Evolutionary conservation across 495 filamentous ascomycete species (phyloP), one percentile per base, ranked within the genome.

Genomic region (Daldinia decipiens): DNA sequence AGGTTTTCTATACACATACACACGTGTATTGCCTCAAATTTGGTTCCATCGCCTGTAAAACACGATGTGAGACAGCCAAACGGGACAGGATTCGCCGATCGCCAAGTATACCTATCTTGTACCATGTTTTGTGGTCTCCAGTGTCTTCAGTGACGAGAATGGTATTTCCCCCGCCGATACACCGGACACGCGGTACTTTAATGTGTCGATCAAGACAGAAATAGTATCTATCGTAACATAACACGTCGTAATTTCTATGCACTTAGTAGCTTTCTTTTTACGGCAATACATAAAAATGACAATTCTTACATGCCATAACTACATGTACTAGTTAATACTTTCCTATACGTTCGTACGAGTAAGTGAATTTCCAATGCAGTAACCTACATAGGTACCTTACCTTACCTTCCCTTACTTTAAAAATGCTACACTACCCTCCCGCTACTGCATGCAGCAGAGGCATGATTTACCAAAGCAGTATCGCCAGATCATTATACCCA

Each of bases 61-160:
- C 70, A 65, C 65, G 59, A 69, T 43, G 58, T 69, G 65, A 66
- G 65, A 69, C 70, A 65, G 32, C 36, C 40, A 54, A 63, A 67
- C 64, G 69, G 52, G 58, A 57, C 43, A 62, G 43, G 43, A 60
- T 54, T 69, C 31, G 70, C 65, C 65, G 70, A 73, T 73, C 70
- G 51, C 70, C 57, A 63, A 72, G 53, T 67, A 29, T 32, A 43
- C 39, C 50, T 34, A 43, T 50, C 50, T 34, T 45, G 55, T 65
- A 56, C 43, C 56, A 59, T 61, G 45, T 63, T 54, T 59, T 55
- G 17, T 8, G 21, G 43, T 21, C 7, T 47, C 24, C 17, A 47
- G 43, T 11, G 43, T 21, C 7, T 47, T 47, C 17, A 47, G 43
- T 11, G 62, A 51, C 45, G 8, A 51, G 4, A 21, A 21, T 26